Evolutionary conservation across 805 yeast genomes (phyloP).

Genomic region (Saccharomycopsis vini): DNA sequence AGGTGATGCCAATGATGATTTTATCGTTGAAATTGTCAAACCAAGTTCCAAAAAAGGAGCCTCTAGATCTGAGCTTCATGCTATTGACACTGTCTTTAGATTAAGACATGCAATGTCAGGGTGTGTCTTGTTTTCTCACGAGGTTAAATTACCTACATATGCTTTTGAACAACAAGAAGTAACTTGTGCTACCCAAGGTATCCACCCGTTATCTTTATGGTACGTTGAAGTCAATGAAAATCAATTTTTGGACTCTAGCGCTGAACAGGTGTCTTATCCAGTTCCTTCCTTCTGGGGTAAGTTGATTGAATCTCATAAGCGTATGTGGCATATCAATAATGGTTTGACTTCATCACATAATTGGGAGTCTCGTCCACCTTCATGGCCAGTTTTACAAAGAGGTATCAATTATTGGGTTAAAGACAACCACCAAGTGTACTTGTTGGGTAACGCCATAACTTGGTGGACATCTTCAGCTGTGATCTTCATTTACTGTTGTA

Average conservation of each 20-base stretch:
- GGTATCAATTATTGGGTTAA: conserved; percentile 78
- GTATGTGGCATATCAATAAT: conserved; percentile 71
- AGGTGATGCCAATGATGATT: conserved; percentile 83
- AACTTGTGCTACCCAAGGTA: conserved; percentile 67
- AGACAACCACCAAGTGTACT: conserved; percentile 52
- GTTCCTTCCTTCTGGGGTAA: conserved; percentile 47
- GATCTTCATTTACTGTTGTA: conserved; percentile 38
- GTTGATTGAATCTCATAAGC: conserved; percentile 53
- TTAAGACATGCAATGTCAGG: conserved; percentile 75
- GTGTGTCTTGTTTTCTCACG: conserved; percentile 68
- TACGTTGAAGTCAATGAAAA: conserved; percentile 64
- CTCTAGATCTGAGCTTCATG: conserved; percentile 49
- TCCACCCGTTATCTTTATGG: conserved; percentile 54
- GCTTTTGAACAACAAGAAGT: conserved; percentile 82
- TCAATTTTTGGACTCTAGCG: conserved; percentile 33
- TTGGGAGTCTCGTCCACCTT: conserved; percentile 61
- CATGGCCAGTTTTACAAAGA: conserved; percentile 68
- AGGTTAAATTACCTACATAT: conserved; percentile 70
- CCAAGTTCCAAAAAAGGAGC: conserved; percentile 39
- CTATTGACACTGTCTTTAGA: conserved; percentile 63
- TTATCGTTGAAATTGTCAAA: conserved; percentile 63
- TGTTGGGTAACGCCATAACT: conserved; percentile 68
- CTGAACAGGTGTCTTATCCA: conserved; percentile 46
- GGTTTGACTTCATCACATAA: conserved; percentile 61
- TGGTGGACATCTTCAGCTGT: conserved; percentile 66